Evolutionary conservation across 2,329 filamentous ascomycete species (phyloP).

Genomic region (Albophoma yamanashiensis): DNA sequence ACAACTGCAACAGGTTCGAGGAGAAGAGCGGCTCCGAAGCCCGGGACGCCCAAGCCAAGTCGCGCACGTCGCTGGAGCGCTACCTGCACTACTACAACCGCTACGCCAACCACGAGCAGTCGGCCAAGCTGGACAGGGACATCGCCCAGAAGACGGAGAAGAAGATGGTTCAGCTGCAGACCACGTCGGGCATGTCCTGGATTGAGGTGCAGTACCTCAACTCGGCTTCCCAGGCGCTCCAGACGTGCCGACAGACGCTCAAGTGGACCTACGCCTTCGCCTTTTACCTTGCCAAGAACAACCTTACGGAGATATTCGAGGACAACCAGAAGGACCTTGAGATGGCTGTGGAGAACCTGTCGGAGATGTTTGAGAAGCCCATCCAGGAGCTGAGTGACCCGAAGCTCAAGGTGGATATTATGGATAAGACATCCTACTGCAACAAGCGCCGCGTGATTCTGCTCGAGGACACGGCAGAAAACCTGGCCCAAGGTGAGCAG

Average conservation of each 20-base stretch:
- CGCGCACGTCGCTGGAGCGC: constrained; percentile 81
- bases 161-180: constrained; percentile 97
- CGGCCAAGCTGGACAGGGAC: constrained; percentile 91
- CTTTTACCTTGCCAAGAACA: constrained; percentile 93
- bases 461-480: constrained; percentile 85
- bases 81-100: constrained; percentile 99
- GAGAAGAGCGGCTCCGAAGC: constrained; percentile 91
- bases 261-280: constrained; percentile 99
- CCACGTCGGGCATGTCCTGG: constrained; percentile 92
- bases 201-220: constrained; percentile 98
- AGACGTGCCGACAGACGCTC: constrained; percentile 93
- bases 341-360: constrained; percentile 90
- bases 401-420: constrained; percentile 95
- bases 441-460: constrained; percentile 85
- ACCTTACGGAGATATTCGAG: constrained; percentile 93
- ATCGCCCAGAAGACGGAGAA: constrained; percentile 94
- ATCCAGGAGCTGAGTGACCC: constrained; percentile 72
- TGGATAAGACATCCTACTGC: constrained; percentile 98
- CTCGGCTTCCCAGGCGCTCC: constrained; percentile 82
- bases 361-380: constrained; percentile 99
- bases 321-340: constrained; percentile 98
- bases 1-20: constrained; percentile 96
- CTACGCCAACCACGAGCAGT: constrained; percentile 98
- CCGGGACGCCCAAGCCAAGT: constrained; percentile 83
- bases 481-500: constrained; percentile 66